A percentile compares a stretch with the other conserved stretches of the same genome.
phyloP scores from a whole-genome alignment of 2,329 filamentous ascomycete genomes.

The Nothopassalora personata region DNA sequence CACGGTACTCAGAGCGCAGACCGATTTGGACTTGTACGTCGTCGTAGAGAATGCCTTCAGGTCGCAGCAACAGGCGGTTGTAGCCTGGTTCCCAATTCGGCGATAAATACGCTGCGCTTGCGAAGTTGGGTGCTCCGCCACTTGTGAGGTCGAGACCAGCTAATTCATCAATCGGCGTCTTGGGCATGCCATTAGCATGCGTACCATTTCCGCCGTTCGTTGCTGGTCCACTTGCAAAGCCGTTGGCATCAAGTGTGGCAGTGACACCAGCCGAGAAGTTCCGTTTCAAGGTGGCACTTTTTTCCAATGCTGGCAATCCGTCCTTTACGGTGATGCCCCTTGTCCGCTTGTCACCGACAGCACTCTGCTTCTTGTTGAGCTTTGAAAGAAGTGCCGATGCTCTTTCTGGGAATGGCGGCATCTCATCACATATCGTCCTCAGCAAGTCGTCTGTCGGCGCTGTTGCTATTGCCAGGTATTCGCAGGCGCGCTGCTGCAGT shows the following conservation, averaged over 20 bases:
- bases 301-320: constrained; percentile 56
- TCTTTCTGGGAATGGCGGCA: constrained; percentile 95
- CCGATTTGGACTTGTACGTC: constrained; percentile 92
- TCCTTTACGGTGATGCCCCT: constrained; percentile 98
- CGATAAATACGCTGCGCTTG: constrained; percentile 84
- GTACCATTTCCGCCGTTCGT: constrained; percentile 23
- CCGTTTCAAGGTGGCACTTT: constrained; percentile 77
- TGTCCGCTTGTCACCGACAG: constrained; percentile 85
- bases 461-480: constrained; percentile 81
- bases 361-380: constrained; percentile 85
- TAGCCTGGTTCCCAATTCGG: constrained; percentile 93
- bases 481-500: constrained; percentile 90
- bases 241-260: constrained; percentile 35
- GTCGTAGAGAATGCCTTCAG: constrained; percentile 89
- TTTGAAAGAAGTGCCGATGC: constrained; percentile 87
- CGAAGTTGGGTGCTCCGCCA: constrained; percentile 69
- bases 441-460: constrained; percentile 86
- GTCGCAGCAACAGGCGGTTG: constrained; percentile 69
- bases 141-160: constrained; percentile 74
- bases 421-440: constrained; percentile 92
- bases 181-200: constrained; percentile 24
- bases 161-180: constrained; percentile 54
- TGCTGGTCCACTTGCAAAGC: constrained; percentile 29
- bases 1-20: constrained; percentile 86
- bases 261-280: constrained; percentile 61